Conservation (phyloP, 164 flowering plant genomes). For the Liquidambar formosana region DNA sequence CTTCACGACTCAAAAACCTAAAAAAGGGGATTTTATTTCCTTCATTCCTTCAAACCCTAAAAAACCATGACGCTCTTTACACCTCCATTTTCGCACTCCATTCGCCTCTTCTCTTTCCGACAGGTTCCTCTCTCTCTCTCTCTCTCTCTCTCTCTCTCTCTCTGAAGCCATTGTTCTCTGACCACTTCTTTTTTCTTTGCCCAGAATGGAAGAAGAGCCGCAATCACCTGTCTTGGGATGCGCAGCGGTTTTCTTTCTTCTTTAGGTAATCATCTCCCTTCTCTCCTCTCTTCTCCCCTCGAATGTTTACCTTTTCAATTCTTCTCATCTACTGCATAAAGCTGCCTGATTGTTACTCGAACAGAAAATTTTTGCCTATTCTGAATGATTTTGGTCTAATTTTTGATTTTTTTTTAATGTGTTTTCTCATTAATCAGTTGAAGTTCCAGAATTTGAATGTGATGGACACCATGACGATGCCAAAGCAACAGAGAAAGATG, state of each 20-base stretch:
- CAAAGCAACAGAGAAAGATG: conserved; percentile 54
- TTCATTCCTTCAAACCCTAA: too few relatives aligned
- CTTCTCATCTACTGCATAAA: too few relatives aligned
- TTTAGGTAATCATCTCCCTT: conserved; percentile 22
- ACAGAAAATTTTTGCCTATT: neutral
- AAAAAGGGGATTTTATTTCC: too few relatives aligned
- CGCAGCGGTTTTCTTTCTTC: conserved; percentile 22
- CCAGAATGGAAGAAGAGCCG: conserved; percentile 25
- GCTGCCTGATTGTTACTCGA: too few relatives aligned
- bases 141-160: too few relatives aligned
- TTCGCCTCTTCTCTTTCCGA: neutral
- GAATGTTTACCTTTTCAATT: too few relatives aligned
- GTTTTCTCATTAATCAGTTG: conserved; percentile 32
- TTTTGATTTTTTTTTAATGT: conserved; percentile 3
- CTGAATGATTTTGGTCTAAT: neutral
- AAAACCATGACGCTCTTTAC: too few relatives aligned
- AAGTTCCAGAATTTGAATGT: conserved; percentile 48
- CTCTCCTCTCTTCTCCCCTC: neutral
- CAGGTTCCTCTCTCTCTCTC: neutral
- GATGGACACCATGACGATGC: conserved; percentile 49
- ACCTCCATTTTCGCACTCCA: too few relatives aligned
- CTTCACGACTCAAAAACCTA: too few relatives aligned
- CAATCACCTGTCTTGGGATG: neutral
- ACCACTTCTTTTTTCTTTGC: neutral
- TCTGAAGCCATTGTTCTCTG: too few relatives aligned